Evolutionary conservation across 495 filamentous ascomycete genomes (phyloP).

Genomic region (Talaromyces borbonicus): DNA sequence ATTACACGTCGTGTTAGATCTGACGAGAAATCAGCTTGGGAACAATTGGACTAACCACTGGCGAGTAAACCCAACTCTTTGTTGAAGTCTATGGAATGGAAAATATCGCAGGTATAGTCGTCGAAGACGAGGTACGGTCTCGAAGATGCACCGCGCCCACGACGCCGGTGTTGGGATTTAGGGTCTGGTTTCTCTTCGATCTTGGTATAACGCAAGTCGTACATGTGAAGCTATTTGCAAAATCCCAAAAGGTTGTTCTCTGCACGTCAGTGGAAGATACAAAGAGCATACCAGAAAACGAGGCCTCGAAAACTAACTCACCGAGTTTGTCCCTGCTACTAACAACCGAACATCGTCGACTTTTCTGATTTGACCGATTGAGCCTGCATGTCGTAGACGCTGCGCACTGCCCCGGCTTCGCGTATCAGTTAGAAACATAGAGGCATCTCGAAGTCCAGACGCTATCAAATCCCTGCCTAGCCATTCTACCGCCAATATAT

Average conservation of each 20-base stretch:
- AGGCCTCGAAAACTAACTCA: constrained; percentile 15
- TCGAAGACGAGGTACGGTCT: constrained; percentile 29
- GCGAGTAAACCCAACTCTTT: constrained; percentile 29
- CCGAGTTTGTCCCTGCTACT: constrained; percentile 26
- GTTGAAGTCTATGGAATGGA: constrained; percentile 28
- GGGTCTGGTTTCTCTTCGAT: constrained; percentile 22
- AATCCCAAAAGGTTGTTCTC: no score
- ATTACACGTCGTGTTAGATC: background rate
- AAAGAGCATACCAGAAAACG: background rate
- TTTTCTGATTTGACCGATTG: constrained; percentile 27
- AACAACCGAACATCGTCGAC: constrained; percentile 29
- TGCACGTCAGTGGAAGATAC: background rate
- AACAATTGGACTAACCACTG: constrained; percentile 21
- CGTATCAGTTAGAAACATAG: constrained; percentile 28
- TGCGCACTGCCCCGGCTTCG: constrained; percentile 24
- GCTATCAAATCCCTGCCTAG: constrained; percentile 27
- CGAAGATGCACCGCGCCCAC: constrained; percentile 17
- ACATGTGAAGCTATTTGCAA: constrained; percentile 30
- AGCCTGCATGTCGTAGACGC: constrained; percentile 25
- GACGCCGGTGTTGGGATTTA: constrained; percentile 13
- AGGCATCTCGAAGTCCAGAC: constrained; percentile 26
- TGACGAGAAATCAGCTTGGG: background rate
- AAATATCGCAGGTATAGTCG: constrained; percentile 17
- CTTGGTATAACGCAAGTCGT: constrained; percentile 32
- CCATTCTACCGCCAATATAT: constrained; percentile 30